Evolutionary conservation across 345 rosid genomes (phyloP).

Genomic region (Hibiscus mutabilis): DNA sequence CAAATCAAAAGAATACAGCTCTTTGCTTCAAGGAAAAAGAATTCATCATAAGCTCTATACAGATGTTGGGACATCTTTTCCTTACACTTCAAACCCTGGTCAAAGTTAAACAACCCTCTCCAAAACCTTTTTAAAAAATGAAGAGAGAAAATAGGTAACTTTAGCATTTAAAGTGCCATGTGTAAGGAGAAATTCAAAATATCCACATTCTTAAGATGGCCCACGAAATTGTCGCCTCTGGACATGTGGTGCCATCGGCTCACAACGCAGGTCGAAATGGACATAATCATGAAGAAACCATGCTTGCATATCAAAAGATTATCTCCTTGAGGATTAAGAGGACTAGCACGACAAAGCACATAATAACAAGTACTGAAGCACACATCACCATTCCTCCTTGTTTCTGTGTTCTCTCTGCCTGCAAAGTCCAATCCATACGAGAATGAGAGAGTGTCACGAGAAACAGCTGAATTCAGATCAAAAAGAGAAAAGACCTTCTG

Average conservation of each 20-base stretch:
- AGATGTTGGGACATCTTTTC: neutral
- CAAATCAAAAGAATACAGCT: too few species aligned
- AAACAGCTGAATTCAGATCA: neutral
- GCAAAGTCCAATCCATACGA: conserved; percentile 11
- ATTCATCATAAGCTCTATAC: conserved; percentile 15
- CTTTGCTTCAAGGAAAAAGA: neutral
- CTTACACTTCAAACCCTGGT: too few species aligned
- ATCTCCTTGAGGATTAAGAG: conserved; percentile 79
- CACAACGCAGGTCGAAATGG: neutral
- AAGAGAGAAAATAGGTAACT: too few species aligned
- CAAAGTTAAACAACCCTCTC: too few species aligned
- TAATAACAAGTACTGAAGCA: conserved; percentile 72
- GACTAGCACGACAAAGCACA: conserved; percentile 86
- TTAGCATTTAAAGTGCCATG: neutral
- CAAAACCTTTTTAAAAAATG: too few species aligned
- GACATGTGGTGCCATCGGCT: neutral
- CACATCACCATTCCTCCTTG: conserved; percentile 96
- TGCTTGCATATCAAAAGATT: conserved; percentile 41
- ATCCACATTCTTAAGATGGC: conserved; percentile 8
- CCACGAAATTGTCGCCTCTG: neutral
- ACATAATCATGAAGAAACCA: conserved; percentile 1
- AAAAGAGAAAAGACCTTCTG: conserved; percentile 49
- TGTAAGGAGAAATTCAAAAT: conserved; percentile 9
- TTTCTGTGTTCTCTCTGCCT: conserved; percentile 93
- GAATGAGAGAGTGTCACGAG: neutral